A percentile compares a stretch with the other conserved stretches of the same genome.
phyloP scores from a whole-genome alignment of 2,329 filamentous ascomycete species.

The Pseudogymnoascus sp. region DNA sequence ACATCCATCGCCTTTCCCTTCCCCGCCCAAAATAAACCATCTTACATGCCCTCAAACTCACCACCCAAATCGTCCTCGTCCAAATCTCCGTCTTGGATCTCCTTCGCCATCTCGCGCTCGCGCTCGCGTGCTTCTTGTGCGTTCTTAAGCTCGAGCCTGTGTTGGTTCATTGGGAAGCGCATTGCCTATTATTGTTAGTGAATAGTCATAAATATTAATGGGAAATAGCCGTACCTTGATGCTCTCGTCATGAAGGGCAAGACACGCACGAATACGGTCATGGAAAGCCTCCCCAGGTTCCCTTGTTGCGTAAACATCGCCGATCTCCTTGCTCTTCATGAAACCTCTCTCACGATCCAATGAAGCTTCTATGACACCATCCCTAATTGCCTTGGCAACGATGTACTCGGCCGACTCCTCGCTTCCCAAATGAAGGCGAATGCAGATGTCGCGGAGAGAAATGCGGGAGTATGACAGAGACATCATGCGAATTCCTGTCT shows the following conservation, averaged over 20 bases:
- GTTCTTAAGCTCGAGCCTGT: constrained; percentile 92
- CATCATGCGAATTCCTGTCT: constrained; percentile 98
- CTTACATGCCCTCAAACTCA: constrained; percentile 91
- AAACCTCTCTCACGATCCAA: constrained; percentile 90
- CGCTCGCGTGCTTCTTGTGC: constrained; percentile 96
- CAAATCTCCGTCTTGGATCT: constrained; percentile 95
- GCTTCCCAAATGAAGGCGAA: constrained; percentile 83
- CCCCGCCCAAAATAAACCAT: constrained; percentile 11
- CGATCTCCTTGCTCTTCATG: constrained; percentile 97
- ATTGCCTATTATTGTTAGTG: constrained; percentile 56
- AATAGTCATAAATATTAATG: constrained; percentile 6
- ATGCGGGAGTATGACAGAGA: constrained; percentile 96
- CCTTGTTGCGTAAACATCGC: constrained; percentile 90
- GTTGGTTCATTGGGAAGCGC: constrained; percentile 99
- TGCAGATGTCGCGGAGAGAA: constrained; percentile 92
- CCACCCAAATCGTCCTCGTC: constrained; percentile 94
- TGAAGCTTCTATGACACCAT: constrained; percentile 93
- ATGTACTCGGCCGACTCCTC: constrained; percentile 99
- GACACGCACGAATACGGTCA: constrained; percentile 85
- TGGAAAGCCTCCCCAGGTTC: constrained; percentile 97
- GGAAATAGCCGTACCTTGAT: constrained; percentile 63
- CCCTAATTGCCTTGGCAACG: constrained; percentile 94
- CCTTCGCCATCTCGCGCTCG: constrained; percentile 94
- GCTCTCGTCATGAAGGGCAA: constrained; percentile 91
- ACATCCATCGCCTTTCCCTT: constrained; percentile 6